Evolutionary conservation across 75 land plant species (phyloP).

Genomic region (Cunninghamia lanceolata): DNA sequence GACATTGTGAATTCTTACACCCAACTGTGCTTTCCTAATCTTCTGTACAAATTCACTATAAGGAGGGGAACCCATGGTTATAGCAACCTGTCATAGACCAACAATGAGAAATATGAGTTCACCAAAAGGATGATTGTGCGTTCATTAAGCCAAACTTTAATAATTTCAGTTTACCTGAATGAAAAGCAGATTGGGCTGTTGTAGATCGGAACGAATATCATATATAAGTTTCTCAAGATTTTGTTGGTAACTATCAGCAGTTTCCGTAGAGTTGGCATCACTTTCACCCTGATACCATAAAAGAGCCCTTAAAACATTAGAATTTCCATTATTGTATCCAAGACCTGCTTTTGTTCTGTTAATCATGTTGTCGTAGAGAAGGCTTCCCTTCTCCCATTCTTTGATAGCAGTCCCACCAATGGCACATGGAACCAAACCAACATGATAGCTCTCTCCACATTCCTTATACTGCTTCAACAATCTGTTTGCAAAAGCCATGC

Average conservation of each 20-base stretch:
- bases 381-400: slow-evolving; percentile 53
- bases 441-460: slow-evolving; percentile 1
- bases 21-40: slow-evolving; percentile 59
- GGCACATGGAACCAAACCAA: slow-evolving; percentile 87
- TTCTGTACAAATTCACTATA: slow-evolving; percentile 17
- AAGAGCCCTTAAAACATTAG: background rate
- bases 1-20: slow-evolving; percentile 29
- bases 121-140: background rate
- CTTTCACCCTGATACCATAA: background rate
- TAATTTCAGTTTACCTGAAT: background rate
- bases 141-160: background rate
- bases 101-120: background rate
- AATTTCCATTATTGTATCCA: background rate
- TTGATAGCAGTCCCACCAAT: slow-evolving; percentile 61
- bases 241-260: background rate
- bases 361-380: slow-evolving; percentile 53
- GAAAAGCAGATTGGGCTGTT: background rate
- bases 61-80: background rate
- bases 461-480: slow-evolving; percentile 19
- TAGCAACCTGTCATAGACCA: background rate
- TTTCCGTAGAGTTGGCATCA: background rate
- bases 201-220: background rate
- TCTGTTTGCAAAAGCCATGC: slow-evolving; percentile 58
- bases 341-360: slow-evolving; percentile 32
- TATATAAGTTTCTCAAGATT: background rate